Conservation (phyloP, 768 basidiomycete genomes). For the Panaeolus papilionaceus region DNA sequence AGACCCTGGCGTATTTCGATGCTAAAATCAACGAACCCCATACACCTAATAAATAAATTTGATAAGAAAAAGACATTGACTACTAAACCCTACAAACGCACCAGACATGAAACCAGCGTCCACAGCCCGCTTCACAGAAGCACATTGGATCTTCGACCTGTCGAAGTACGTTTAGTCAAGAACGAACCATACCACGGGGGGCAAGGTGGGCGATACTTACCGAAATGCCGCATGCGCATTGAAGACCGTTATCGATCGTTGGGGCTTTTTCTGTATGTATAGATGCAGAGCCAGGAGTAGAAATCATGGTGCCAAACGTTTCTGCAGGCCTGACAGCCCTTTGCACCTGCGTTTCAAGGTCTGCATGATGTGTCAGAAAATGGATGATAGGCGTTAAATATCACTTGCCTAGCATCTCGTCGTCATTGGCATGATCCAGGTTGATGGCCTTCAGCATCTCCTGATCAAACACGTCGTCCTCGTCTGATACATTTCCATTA, state of each 20-base stretch:
- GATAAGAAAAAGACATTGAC: neutral
- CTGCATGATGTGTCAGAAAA: slow-evolving; percentile 28
- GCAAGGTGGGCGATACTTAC: slow-evolving; percentile 40
- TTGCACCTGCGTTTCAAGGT: slow-evolving; percentile 47
- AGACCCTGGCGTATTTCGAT: neutral
- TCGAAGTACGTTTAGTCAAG: neutral
- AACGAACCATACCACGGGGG: neutral
- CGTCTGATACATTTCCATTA: slow-evolving; percentile 34
- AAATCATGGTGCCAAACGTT: slow-evolving; percentile 36
- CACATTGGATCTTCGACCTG: slow-evolving; percentile 64
- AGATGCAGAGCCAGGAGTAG: slow-evolving; percentile 17
- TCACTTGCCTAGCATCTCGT: slow-evolving; percentile 54
- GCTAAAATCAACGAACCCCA: slow-evolving; percentile 49
- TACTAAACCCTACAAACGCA: slow-evolving; percentile 36
- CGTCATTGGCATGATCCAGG: slow-evolving; percentile 37
- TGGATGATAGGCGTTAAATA: neutral
- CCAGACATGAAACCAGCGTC: slow-evolving; percentile 81
- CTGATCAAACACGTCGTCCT: slow-evolving; percentile 24
- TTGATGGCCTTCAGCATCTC: slow-evolving; percentile 42
- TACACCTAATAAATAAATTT: slow-evolving; percentile 50
- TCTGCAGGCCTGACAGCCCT: slow-evolving; percentile 9
- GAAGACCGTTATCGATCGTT: slow-evolving; percentile 44
- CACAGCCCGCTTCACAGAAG: slow-evolving; percentile 77
- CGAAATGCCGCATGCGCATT: slow-evolving; percentile 74
- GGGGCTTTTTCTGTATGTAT: neutral